Conservation (phyloP, 768 basidiomycete species). For the Nidularia pulvinata region DNA sequence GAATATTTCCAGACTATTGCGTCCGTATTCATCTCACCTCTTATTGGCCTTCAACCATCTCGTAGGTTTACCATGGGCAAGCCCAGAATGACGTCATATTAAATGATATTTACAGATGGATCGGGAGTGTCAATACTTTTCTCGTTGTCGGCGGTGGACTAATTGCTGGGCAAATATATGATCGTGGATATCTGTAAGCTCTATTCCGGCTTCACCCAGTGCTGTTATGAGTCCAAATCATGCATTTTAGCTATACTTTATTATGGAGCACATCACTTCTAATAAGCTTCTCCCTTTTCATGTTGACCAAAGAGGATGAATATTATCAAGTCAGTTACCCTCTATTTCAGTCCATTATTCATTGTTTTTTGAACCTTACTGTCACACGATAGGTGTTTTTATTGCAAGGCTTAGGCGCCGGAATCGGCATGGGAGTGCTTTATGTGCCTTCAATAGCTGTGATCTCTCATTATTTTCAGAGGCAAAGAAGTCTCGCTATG, state of each 20-base stretch:
- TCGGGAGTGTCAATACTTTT: conserved; percentile 20
- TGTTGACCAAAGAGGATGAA: conserved; percentile 21
- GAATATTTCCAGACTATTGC: conserved; percentile 16
- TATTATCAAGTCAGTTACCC: conserved; percentile 22
- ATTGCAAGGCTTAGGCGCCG: conserved; percentile 46
- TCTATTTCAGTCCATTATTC: background rate
- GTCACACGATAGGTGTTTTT: conserved; percentile 34
- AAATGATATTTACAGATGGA: conserved; percentile 14
- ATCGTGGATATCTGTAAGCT: conserved; percentile 24
- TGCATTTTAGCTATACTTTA: conserved; percentile 14
- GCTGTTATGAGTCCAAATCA: background rate
- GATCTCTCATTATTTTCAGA: conserved; percentile 42
- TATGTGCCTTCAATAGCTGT: conserved; percentile 44
- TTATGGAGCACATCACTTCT: conserved; percentile 22
- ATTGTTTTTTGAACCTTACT: background rate
- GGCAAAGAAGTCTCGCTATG: conserved; percentile 41
- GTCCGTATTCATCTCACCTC: conserved; percentile 17
- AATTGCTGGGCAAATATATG: conserved; percentile 20
- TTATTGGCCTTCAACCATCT: conserved; percentile 14
- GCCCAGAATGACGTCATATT: background rate
- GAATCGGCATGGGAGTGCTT: conserved; percentile 39
- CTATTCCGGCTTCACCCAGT: background rate
- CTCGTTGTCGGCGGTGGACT: conserved; percentile 18
- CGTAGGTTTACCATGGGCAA: conserved; percentile 8
- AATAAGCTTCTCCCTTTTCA: conserved; percentile 25